phyloP scores from a whole-genome alignment of 805 yeast genomes.

The Kodamaea leandrae region DNA sequence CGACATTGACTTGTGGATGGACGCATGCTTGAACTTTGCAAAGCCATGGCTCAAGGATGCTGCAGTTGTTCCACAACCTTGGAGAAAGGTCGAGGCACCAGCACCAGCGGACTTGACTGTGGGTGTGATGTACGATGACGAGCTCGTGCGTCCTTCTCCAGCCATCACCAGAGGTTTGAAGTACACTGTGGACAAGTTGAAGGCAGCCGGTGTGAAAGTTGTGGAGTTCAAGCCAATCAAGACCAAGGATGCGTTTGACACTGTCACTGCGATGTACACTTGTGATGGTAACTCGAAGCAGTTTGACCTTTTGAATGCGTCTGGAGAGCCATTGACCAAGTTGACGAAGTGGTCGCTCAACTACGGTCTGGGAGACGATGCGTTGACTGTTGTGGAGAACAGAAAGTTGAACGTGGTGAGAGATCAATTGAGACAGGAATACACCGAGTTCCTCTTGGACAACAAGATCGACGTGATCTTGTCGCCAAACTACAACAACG shows the following conservation, averaged over 20 bases:
- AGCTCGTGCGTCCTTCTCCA: conserved; percentile 64
- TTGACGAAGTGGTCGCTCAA: conserved; percentile 61
- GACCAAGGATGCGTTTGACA: conserved; percentile 56
- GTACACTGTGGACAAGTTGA: conserved; percentile 51
- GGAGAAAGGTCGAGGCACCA: conserved; percentile 48
- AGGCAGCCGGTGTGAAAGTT: conserved; percentile 57
- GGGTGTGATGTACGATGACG: conserved; percentile 64
- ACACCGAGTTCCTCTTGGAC: conserved; percentile 50
- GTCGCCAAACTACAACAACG: conserved; percentile 66
- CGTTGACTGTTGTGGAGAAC: conserved; percentile 47
- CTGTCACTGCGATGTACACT: conserved; percentile 54
- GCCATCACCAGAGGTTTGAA: conserved; percentile 55
- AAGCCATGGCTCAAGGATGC: conserved; percentile 60
- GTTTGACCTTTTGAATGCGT: conserved; percentile 46
- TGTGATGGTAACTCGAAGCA: conserved; percentile 69
- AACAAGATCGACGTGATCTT: conserved; percentile 63
- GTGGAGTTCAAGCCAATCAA: conserved; percentile 57
- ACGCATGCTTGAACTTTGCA: conserved; percentile 56
- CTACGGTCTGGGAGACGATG: conserved; percentile 53
- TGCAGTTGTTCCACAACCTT: conserved; percentile 47
- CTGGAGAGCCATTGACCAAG: conserved; percentile 70
- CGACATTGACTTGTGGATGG: conserved; percentile 70
- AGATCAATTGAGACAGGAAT: conserved; percentile 58
- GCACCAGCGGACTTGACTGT: conserved; percentile 49
- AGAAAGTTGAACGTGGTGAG: conserved; percentile 53